Conservation (phyloP, 2,329 filamentous ascomycete genomes). For the Aspergillus brasiliensis region DNA sequence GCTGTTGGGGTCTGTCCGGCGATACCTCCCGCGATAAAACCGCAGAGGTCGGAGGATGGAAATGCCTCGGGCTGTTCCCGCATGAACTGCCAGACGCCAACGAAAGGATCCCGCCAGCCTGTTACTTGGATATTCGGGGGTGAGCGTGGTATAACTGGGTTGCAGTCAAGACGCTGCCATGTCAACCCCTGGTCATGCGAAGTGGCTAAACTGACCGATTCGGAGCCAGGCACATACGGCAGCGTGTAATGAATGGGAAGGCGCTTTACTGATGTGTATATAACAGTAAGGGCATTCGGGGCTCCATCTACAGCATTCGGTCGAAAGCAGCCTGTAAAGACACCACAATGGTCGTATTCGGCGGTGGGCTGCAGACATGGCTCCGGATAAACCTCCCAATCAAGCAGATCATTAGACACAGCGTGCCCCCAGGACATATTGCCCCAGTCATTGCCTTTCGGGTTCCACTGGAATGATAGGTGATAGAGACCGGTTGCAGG, state of each 20-base stretch:
- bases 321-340: conserved; percentile 47
- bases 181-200: conserved; percentile 42
- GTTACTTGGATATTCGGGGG: conserved; percentile 40
- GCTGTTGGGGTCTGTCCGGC: conserved; percentile 45
- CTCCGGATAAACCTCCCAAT: conserved; percentile 35
- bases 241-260: conserved; percentile 46
- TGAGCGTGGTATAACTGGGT: conserved; percentile 42
- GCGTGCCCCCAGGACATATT: conserved; percentile 48
- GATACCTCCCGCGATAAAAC: conserved; percentile 54
- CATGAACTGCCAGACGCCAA: conserved; percentile 35
- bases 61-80: conserved; percentile 8
- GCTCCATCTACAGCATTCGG: conserved; percentile 28
- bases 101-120: conserved; percentile 48
- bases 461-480: conserved; percentile 49
- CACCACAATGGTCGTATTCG: conserved; percentile 43
- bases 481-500: conserved; percentile 44
- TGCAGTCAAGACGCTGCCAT: conserved; percentile 38
- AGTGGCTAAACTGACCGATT: conserved; percentile 42
- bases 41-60: conserved; percentile 40
- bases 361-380: conserved; percentile 37
- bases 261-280: conserved; percentile 46
- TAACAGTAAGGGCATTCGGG: conserved; percentile 33
- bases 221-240: conserved; percentile 39
- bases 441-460: conserved; percentile 44
- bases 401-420: conserved; percentile 41